Evolutionary conservation across 768 basidiomycete genomes (phyloP).

Genomic region (Suillus bovinus): DNA sequence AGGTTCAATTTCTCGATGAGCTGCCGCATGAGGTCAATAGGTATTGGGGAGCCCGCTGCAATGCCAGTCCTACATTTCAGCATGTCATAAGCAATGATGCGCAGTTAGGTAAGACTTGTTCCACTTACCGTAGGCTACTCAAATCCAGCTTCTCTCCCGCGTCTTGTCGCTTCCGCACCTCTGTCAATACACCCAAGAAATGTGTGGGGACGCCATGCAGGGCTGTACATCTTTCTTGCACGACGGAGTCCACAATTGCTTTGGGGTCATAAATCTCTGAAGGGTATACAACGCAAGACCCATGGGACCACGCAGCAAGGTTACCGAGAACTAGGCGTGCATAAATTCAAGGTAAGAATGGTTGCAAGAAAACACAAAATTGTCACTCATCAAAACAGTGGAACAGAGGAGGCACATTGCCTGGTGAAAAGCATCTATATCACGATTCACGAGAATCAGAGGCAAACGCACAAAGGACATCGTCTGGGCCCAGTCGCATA

Average conservation of each 20-base stretch:
- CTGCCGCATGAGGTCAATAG: constrained; percentile 76
- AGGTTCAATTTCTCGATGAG: constrained; percentile 70
- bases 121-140: constrained; percentile 51
- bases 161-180: constrained; percentile 56
- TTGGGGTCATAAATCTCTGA: constrained; percentile 63
- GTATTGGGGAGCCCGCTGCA: constrained; percentile 77
- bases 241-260: constrained; percentile 70
- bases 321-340: constrained; percentile 82
- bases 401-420: constrained; percentile 83
- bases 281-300: constrained; percentile 74
- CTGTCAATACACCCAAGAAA: constrained; percentile 71
- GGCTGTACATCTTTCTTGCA: constrained; percentile 69
- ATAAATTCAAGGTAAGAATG: constrained; percentile 15
- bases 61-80: constrained; percentile 66
- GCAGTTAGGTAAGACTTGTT: background rate
- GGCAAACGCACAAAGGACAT: constrained; percentile 61
- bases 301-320: constrained; percentile 74
- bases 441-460: background rate
- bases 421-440: constrained; percentile 35
- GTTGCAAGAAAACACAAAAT: constrained; percentile 8
- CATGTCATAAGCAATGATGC: background rate
- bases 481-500: constrained; percentile 66
- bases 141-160: constrained; percentile 50
- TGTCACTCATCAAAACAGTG: constrained; percentile 85
- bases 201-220: constrained; percentile 88